A percentile compares a stretch with the other conserved stretches of the same genome.
phyloP scores from a whole-genome alignment of 176 grass and related monocot species.

The Tillandsia leiboldiana region DNA sequence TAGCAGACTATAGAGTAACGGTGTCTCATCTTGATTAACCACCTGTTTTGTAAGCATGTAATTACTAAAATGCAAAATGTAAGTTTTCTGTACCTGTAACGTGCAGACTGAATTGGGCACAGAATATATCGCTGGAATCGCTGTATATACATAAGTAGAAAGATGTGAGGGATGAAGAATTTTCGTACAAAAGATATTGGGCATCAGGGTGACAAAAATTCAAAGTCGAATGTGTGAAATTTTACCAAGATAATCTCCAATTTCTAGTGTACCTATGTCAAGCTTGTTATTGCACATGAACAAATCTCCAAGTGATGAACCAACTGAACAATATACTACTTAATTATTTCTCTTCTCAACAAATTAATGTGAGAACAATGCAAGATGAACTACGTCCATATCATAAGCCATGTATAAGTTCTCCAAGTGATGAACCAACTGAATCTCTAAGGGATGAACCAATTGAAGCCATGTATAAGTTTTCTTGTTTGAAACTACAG shows the following conservation, averaged over 20 bases:
- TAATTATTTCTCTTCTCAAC: too few species aligned
- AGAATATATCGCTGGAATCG: conserved; percentile 86
- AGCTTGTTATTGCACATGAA: conserved; percentile 59
- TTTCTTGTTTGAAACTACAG: too few species aligned
- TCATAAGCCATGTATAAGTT: too few species aligned
- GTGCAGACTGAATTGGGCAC: conserved; percentile 93
- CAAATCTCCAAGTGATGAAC: too few species aligned
- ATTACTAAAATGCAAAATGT: neutral
- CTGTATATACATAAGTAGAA: conserved; percentile 35
- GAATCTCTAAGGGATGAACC: too few species aligned
- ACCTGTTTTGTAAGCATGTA: conserved; percentile 32
- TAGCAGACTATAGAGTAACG: conserved; percentile 87
- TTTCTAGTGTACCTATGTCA: conserved; percentile 64
- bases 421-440: too few species aligned
- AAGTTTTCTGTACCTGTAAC: conserved; percentile 39
- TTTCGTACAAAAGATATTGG: neutral
- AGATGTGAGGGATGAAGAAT: neutral
- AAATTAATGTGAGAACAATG: neutral
- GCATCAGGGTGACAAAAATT: neutral
- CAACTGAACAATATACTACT: too few species aligned
- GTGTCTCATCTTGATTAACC: conserved; percentile 84
- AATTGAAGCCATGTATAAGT: too few species aligned
- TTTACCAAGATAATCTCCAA: too few species aligned
- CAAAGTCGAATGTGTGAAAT: conserved; percentile 27
- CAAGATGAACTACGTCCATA: too few species aligned